Conservation (phyloP, 2,329 filamentous ascomycete genomes). For the Colletotrichum abscissum region DNA sequence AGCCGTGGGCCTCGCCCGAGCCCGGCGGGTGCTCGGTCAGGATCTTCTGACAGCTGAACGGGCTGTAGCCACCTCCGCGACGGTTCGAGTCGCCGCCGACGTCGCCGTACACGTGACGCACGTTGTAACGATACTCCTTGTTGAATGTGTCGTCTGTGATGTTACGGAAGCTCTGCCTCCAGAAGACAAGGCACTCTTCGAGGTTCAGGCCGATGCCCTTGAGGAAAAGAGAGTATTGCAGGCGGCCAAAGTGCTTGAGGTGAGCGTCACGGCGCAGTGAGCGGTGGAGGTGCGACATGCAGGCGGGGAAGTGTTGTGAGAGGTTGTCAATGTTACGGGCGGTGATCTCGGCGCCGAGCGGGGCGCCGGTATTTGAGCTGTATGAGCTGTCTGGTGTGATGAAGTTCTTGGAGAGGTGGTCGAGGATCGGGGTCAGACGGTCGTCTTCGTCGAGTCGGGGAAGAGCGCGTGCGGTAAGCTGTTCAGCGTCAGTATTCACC, state of each 20-base stretch:
- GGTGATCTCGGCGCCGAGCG: constrained; percentile 79
- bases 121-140: constrained; percentile 97
- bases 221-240: constrained; percentile 96
- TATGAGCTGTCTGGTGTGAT: constrained; percentile 90
- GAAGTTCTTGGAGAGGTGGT: constrained; percentile 94
- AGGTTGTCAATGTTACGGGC: constrained; percentile 84
- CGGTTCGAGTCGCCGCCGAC: constrained; percentile 93
- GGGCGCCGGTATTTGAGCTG: constrained; percentile 69
- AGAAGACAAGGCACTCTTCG: constrained; percentile 93
- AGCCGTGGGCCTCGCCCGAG: constrained; percentile 92
- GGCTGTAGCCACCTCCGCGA: constrained; percentile 86
- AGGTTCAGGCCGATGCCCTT: constrained; percentile 93
- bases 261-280: constrained; percentile 89
- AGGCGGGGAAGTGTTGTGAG: constrained; percentile 86
- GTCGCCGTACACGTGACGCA: constrained; percentile 94
- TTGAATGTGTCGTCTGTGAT: constrained; percentile 95
- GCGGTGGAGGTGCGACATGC: constrained; percentile 92
- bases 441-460: constrained; percentile 97
- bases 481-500: constrained; percentile 27
- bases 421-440: constrained; percentile 75
- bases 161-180: constrained; percentile 86
- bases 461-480: constrained; percentile 90
- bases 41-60: constrained; percentile 95
- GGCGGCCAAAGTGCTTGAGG: constrained; percentile 90
- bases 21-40: constrained; percentile 89